A percentile compares a stretch with the other conserved stretches of the same genome.
phyloP scores from a whole-genome alignment of 495 filamentous ascomycete genomes.

The Chlorociboria aeruginascens region DNA sequence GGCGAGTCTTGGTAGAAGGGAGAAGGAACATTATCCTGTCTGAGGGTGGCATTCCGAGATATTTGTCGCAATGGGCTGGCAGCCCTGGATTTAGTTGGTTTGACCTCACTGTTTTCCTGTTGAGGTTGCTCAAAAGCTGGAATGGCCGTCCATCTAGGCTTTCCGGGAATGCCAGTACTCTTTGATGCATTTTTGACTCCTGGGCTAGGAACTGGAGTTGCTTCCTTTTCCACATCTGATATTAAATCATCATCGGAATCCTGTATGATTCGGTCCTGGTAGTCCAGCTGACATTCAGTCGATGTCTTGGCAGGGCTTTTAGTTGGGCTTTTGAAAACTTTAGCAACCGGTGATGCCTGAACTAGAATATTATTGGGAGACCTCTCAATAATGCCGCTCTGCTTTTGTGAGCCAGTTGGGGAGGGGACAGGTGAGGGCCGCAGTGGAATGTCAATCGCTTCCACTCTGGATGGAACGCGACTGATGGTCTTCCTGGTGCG shows the following conservation, averaged over 20 bases:
- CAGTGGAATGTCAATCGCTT: not conserved
- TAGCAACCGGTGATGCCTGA: slow-evolving; percentile 5
- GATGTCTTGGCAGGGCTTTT: not conserved
- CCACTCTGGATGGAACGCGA: slow-evolving; percentile 4
- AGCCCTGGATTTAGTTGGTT: slow-evolving; percentile 9
- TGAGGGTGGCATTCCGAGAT: slow-evolving; percentile 7
- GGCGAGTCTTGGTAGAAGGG: slow-evolving; percentile 26
- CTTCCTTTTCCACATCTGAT: slow-evolving; percentile 4
- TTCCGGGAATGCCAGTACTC: not conserved
- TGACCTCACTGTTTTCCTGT: not conserved
- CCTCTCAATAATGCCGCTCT: not conserved
- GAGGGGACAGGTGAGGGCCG: not conserved
- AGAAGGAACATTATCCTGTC: slow-evolving; percentile 18
- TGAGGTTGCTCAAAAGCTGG: not conserved
- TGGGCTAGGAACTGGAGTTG: not conserved
- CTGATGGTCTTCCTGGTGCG: slow-evolving; percentile 14
- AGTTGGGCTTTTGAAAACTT: not conserved
- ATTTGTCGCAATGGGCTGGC: slow-evolving; percentile 12
- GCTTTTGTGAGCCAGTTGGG: not conserved
- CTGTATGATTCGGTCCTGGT: slow-evolving; percentile 20
- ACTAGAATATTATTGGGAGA: slow-evolving; percentile 11
- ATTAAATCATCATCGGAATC: slow-evolving; percentile 36
- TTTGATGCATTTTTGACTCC: not conserved
- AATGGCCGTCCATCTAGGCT: not conserved
- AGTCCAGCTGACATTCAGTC: not conserved